A percentile compares a stretch with the other conserved stretches of the same genome.
These are phyloP conservation scores for Scheffersomyces stipitis DNA, from an alignment of 805 yeast species.

Conservation along the genomic window DNA sequence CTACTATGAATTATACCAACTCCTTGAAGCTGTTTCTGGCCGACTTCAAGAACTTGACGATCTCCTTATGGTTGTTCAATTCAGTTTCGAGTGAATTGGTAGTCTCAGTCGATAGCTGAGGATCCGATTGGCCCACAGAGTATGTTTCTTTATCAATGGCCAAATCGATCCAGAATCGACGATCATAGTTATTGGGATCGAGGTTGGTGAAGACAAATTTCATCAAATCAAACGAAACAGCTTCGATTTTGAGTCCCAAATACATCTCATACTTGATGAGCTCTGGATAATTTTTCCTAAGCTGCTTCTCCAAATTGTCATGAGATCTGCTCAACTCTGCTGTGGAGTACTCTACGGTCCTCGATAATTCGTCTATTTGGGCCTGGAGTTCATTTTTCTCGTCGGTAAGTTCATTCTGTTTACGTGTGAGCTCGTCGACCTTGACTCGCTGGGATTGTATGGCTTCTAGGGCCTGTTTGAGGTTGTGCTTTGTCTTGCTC, in stretches of 20 bases:
- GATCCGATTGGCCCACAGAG: constrained; percentile 35
- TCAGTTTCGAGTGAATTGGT: constrained; percentile 16
- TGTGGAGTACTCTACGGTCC: constrained; percentile 26
- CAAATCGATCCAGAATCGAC: constrained; percentile 44
- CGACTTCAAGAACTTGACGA: constrained; percentile 20
- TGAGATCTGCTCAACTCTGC: constrained; percentile 31
- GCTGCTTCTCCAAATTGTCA: constrained; percentile 41
- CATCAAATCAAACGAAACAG: constrained; percentile 45
- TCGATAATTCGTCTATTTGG: constrained; percentile 33
- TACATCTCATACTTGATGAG: constrained; percentile 50
- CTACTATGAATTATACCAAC: no score
- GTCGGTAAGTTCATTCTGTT: constrained; percentile 32
- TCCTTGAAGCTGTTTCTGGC: no score
- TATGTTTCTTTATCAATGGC: constrained; percentile 39
- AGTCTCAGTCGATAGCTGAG: constrained; percentile 28
- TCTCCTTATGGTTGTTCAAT: constrained; percentile 25
- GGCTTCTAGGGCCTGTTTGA: constrained; percentile 21
- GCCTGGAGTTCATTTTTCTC: constrained; percentile 23
- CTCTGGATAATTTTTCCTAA: constrained; percentile 51
- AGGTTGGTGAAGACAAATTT: constrained; percentile 50
- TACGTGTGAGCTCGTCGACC: constrained; percentile 32
- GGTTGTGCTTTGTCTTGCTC: constrained; percentile 25
- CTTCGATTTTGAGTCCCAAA: constrained; percentile 56
- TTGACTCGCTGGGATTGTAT: constrained; percentile 32
- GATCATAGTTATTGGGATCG: constrained; percentile 41